Percentiles rank a stretch among this genome's conserved stretches.
Conservation (phyloP, 2,329 filamentous ascomycete genomes). For the Hypoxylon sp. region DNA sequence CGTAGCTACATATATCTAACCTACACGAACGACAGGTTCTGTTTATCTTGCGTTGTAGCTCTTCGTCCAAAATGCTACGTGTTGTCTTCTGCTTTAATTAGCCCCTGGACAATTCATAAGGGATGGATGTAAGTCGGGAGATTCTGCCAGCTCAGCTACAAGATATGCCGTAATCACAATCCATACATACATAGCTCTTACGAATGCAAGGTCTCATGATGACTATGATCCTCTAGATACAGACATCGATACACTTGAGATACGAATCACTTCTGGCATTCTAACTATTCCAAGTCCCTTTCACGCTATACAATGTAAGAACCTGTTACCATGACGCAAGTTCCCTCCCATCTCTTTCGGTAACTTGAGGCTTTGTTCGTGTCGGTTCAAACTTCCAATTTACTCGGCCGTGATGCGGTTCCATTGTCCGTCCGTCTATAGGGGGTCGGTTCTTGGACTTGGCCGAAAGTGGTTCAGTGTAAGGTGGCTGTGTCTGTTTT, state of each 20-base stretch:
- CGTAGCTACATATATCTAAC: conserved; percentile 7
- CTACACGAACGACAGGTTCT: conserved; percentile 3
- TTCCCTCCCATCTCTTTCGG: neutral
- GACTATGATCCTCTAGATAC: neutral
- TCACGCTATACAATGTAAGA: neutral
- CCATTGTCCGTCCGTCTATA: neutral
- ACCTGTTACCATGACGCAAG: neutral
- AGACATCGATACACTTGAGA: neutral
- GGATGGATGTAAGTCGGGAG: conserved; percentile 32
- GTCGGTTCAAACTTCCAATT: conserved; percentile 35
- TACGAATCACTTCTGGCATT: neutral
- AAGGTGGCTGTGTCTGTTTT: conserved; percentile 43
- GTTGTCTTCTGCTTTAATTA: conserved; percentile 27
- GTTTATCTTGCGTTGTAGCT: conserved; percentile 8
- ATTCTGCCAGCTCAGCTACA: conserved; percentile 31
- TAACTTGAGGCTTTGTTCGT: conserved; percentile 16
- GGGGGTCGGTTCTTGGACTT: conserved; percentile 9
- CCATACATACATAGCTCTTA: conserved; percentile 21
- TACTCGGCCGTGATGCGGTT: conserved; percentile 18
- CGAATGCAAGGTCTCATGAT: conserved; percentile 11
- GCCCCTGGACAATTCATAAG: conserved; percentile 26
- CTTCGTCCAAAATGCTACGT: conserved; percentile 23
- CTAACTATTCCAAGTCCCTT: neutral
- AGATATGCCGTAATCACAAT: conserved; percentile 27
- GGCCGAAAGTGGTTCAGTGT: conserved; percentile 34